Percentiles rank a stretch among this genome's conserved stretches.
Conservation (phyloP, 129 eudicot species). For the Pulicaria dysenterica region DNA sequence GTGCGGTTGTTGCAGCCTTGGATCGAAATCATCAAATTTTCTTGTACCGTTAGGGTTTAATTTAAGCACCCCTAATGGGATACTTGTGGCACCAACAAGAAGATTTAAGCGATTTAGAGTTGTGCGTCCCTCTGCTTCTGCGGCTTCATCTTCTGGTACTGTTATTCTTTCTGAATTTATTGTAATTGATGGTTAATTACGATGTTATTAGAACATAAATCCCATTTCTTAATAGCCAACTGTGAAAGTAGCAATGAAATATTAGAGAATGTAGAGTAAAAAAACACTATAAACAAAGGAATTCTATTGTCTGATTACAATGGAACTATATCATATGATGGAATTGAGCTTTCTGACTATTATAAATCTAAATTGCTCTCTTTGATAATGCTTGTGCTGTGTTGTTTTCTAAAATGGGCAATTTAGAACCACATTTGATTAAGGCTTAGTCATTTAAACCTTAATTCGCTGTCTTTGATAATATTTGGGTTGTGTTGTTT, state of each 20-base stretch:
- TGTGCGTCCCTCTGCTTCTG: slow-evolving; percentile 41
- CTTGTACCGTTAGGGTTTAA: slow-evolving; percentile 35
- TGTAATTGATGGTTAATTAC: not conserved
- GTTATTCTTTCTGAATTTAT: not conserved
- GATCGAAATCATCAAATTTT: slow-evolving; percentile 62
- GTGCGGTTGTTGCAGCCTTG: slow-evolving; percentile 44
- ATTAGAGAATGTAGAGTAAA: not conserved
- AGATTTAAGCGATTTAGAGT: slow-evolving; percentile 28
- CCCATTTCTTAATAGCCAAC: not conserved
- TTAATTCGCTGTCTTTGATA: not conserved
- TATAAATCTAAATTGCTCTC: too few relatives aligned
- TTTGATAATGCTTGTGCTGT: too few relatives aligned
- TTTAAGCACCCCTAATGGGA: slow-evolving; percentile 30
- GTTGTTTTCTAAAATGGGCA: too few relatives aligned
- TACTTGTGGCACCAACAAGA: slow-evolving; percentile 11
- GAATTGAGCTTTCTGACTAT: too few relatives aligned
- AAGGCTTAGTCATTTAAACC: not conserved
- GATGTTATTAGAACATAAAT: slow-evolving; percentile 10
- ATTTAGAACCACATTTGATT: too few relatives aligned
- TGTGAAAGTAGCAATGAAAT: not conserved
- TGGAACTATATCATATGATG: too few relatives aligned
- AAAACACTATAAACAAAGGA: not conserved
- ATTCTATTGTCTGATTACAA: not conserved
- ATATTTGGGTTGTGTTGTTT: slow-evolving; percentile 1
- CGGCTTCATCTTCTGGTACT: slow-evolving; percentile 46